phyloP scores from a whole-genome alignment of 1,284 basidiomycete species.

The Athelia sp. region DNA sequence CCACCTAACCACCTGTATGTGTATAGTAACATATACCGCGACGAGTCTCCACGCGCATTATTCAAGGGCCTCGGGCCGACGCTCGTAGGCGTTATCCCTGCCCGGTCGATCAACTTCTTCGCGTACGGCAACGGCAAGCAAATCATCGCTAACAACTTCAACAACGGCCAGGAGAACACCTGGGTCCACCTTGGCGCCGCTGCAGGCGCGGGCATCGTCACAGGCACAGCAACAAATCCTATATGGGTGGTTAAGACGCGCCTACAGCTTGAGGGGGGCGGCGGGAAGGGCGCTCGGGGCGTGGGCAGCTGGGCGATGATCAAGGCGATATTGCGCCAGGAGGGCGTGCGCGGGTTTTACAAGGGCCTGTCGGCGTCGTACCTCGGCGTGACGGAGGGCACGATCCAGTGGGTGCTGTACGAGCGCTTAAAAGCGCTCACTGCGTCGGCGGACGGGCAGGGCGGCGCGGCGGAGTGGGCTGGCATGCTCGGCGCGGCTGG shows the following conservation, averaged over 20 bases:
- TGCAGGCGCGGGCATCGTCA: conserved; percentile 80
- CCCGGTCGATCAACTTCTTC: conserved; percentile 96
- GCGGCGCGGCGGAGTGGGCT: conserved; percentile 60
- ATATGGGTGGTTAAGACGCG: conserved; percentile 99
- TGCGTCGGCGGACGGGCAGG: conserved; percentile 46
- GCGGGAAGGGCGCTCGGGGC: conserved; percentile 22
- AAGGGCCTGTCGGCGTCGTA: conserved; percentile 94
- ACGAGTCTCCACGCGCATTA: conserved; percentile 86
- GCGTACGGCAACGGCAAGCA: conserved; percentile 97
- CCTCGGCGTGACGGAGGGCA: conserved; percentile 93
- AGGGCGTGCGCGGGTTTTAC: conserved; percentile 90
- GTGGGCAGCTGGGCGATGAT: conserved; percentile 64
- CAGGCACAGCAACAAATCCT: conserved; percentile 90
- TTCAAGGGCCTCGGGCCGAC: conserved; percentile 96
- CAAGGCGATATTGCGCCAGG: conserved; percentile 69
- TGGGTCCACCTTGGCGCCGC: conserved; percentile 86
- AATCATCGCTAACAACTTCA: conserved; percentile 80
- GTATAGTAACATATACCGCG: conserved; percentile 79
- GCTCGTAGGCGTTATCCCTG: conserved; percentile 92
- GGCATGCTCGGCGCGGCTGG: conserved; percentile 91
- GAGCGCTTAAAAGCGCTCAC: conserved; percentile 76
- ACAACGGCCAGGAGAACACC: conserved; percentile 79
- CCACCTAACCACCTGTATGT: not conserved
- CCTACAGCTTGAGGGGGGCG: conserved; percentile 64
- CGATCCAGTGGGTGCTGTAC: conserved; percentile 98